phyloP scores from a whole-genome alignment of 1,139 yeast genomes.

The Sugiyamaella xylanicola region DNA sequence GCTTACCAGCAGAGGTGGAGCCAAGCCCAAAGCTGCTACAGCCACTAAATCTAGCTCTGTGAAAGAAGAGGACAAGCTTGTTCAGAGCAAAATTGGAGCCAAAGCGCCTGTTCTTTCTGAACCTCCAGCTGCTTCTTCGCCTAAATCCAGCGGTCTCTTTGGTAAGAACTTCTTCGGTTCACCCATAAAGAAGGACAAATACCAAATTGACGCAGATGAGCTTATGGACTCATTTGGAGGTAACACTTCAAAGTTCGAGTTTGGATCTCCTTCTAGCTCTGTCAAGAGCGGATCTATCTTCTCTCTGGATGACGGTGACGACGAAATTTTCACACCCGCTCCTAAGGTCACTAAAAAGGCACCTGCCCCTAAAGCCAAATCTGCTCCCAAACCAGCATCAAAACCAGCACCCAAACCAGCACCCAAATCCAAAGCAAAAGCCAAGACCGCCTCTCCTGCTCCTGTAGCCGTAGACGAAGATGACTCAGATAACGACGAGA shows the following conservation, averaged over 20 bases:
- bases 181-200: conserved; percentile 21
- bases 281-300: conserved; percentile 12
- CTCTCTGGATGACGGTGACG: conserved; percentile 16
- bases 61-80: not conserved
- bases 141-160: not conserved
- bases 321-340: conserved; percentile 1
- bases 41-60: not conserved
- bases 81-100: conserved; percentile 4
- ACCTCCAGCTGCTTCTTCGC: not conserved
- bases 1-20: not conserved
- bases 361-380: conserved; percentile 7
- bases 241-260: conserved; percentile 1
- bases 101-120: not conserved
- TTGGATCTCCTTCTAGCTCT: conserved; percentile 13
- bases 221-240: conserved; percentile 15
- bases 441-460: conserved; percentile 15
- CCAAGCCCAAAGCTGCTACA: not conserved
- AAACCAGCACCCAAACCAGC: conserved; percentile 15
- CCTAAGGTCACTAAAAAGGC: conserved; percentile 9
- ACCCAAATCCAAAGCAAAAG: conserved; percentile 10
- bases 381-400: too few species aligned
- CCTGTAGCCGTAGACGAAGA: conserved; percentile 19
- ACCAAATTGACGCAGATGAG: conserved; percentile 18
- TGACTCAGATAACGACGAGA: conserved; percentile 21
- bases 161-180: conserved; percentile 18